phyloP scores from a whole-genome alignment of 2,329 filamentous ascomycete species.

The Waltergamsia citrina region DNA sequence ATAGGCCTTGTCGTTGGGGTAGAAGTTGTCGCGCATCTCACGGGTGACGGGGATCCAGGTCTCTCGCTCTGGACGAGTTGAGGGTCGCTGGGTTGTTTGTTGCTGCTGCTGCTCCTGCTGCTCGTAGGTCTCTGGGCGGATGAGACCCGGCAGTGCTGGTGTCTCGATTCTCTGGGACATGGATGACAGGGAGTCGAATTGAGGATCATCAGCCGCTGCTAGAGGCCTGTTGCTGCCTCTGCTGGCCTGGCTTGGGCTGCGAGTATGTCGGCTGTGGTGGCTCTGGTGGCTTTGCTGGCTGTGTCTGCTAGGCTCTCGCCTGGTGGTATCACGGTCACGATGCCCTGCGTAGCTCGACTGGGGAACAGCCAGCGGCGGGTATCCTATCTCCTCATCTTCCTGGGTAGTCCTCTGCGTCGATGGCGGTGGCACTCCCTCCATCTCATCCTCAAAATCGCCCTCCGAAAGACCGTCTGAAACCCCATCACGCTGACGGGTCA shows the following conservation, averaged over 20 bases:
- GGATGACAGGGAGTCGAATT: conserved; percentile 1
- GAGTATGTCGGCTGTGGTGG: neutral
- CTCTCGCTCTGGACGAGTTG: conserved; percentile 5
- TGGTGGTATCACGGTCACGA: neutral
- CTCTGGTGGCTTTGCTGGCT: too few relatives aligned
- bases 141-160: neutral
- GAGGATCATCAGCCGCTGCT: neutral
- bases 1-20: conserved; percentile 25
- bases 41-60: conserved; percentile 24
- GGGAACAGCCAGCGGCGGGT: conserved; percentile 1
- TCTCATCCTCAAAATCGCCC: conserved; percentile 4
- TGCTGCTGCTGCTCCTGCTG: neutral
- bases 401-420: neutral
- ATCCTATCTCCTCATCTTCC: neutral
- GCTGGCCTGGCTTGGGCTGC: neutral
- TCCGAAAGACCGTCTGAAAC: conserved; percentile 3
- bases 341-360: conserved; percentile 1
- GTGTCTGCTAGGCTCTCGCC: neutral
- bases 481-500: conserved; percentile 51
- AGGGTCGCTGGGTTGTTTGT: conserved; percentile 3
- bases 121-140: neutral
- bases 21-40: conserved; percentile 21
- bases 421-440: conserved; percentile 1
- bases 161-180: conserved; percentile 1
- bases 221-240: neutral